Conservation (phyloP, 1,284 basidiomycete genomes). For the Wallemia ichthyophaga region DNA sequence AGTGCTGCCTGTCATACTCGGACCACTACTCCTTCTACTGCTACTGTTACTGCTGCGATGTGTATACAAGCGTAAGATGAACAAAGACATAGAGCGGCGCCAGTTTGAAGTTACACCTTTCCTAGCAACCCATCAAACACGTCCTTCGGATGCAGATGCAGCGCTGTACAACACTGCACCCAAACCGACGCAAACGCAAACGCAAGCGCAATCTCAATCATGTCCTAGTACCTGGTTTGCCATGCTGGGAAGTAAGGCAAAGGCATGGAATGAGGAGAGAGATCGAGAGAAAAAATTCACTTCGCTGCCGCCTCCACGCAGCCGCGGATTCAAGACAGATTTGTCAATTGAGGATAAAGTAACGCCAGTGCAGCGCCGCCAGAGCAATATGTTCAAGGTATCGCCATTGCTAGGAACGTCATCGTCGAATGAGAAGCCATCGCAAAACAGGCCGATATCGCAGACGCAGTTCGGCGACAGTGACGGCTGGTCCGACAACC, state of each 20-base stretch:
- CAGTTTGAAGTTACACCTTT: background rate
- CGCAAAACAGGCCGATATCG: background rate
- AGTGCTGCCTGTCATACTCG: background rate
- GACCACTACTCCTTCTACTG: background rate
- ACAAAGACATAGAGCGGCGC: background rate
- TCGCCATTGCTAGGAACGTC: no score
- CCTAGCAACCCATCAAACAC: background rate
- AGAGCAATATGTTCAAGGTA: no score
- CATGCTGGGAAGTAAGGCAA: background rate
- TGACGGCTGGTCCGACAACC: background rate
- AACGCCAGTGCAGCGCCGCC: background rate
- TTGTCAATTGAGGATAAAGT: background rate
- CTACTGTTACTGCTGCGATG: background rate
- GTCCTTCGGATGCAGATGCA: background rate
- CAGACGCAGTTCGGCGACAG: background rate
- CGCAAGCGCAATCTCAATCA: no score
- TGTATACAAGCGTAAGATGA: background rate
- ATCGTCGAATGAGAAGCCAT: no score
- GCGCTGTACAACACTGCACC: background rate
- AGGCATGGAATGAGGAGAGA: background rate
- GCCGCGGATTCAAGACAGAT: background rate
- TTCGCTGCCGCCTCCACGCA: background rate
- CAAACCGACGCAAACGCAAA: no score
- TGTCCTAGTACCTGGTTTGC: background rate
- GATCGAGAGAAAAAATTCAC: background rate